These are phyloP conservation scores for Plasmodium billcollinsi DNA, from an alignment of 169 alveolate species.

Conservation along the genomic window DNA sequence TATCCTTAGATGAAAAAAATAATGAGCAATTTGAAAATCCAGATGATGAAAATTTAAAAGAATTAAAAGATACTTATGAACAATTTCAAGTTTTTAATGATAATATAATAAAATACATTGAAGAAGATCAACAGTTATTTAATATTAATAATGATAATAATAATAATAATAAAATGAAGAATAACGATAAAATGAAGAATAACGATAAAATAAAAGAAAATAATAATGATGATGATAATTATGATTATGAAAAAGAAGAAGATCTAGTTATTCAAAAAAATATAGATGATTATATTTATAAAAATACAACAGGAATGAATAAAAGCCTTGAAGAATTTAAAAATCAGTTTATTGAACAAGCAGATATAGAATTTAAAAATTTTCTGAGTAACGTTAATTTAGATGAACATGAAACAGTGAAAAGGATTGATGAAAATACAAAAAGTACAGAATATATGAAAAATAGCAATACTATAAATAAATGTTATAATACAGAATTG, in stretches of 20 bases:
- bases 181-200: not conserved
- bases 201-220: not conserved
- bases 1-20: conserved; percentile 4
- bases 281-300: conserved; percentile 43
- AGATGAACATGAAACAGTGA: not conserved
- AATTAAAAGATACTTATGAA: conserved; percentile 49
- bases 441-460: not conserved
- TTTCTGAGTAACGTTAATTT: conserved; percentile 7
- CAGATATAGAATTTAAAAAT: conserved; percentile 34
- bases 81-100: conserved; percentile 57
- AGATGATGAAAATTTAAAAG: conserved; percentile 44
- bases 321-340: conserved; percentile 17
- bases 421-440: not conserved
- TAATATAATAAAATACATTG: conserved; percentile 26
- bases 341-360: conserved; percentile 46
- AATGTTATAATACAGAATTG: not conserved
- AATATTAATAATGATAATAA: conserved; percentile 34
- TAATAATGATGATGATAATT: not conserved
- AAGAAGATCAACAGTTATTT: conserved; percentile 31
- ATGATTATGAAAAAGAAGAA: conserved; percentile 17
- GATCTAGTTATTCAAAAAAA: conserved; percentile 23
- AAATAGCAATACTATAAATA: too few species aligned
- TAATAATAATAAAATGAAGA: not conserved
- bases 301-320: conserved; percentile 14
- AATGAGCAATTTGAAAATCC: conserved; percentile 16